A percentile compares a stretch with the other conserved stretches of the same genome.
Conservation (phyloP, 1,139 yeast species). For the Lodderomyces pseudojiufengensis region DNA sequence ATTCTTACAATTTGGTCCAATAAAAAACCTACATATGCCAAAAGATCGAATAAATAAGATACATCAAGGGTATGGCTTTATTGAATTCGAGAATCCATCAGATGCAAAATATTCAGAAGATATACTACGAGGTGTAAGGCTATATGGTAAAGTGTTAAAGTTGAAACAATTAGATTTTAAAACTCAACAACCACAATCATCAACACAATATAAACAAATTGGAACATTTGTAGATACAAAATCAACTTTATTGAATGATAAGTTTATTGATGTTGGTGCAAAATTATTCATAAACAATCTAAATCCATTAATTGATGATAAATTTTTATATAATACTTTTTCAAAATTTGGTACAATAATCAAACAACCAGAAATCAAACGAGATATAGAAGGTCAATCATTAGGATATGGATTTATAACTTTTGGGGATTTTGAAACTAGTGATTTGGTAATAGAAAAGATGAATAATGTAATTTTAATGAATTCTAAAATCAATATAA, state of each 20-base stretch:
- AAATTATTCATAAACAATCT: conserved; percentile 70
- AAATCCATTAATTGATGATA: conserved; percentile 65
- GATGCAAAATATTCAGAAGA: conserved; percentile 73
- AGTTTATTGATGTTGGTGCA: conserved; percentile 61
- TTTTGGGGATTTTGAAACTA: conserved; percentile 59
- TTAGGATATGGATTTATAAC: conserved; percentile 62
- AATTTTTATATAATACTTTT: conserved; percentile 57
- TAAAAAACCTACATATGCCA: conserved; percentile 68
- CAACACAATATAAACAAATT: background rate
- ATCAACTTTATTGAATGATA: conserved; percentile 9
- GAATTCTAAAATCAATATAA: conserved; percentile 59
- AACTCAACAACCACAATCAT: conserved; percentile 3
- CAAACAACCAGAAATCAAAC: conserved; percentile 48
- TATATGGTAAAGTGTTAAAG: conserved; percentile 63
- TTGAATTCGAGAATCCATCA: conserved; percentile 55
- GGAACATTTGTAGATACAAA: conserved; percentile 9
- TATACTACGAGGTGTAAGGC: conserved; percentile 56
- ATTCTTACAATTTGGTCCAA: conserved; percentile 82
- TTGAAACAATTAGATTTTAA: conserved; percentile 48
- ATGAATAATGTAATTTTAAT: conserved; percentile 69
- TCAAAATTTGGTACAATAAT: conserved; percentile 64
- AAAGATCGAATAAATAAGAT: conserved; percentile 67
- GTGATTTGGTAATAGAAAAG: conserved; percentile 69
- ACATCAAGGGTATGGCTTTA: conserved; percentile 88
- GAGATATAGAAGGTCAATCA: conserved; percentile 53